Evolutionary conservation across 768 basidiomycete species (phyloP).

Genomic region (Mycena galericulata): DNA sequence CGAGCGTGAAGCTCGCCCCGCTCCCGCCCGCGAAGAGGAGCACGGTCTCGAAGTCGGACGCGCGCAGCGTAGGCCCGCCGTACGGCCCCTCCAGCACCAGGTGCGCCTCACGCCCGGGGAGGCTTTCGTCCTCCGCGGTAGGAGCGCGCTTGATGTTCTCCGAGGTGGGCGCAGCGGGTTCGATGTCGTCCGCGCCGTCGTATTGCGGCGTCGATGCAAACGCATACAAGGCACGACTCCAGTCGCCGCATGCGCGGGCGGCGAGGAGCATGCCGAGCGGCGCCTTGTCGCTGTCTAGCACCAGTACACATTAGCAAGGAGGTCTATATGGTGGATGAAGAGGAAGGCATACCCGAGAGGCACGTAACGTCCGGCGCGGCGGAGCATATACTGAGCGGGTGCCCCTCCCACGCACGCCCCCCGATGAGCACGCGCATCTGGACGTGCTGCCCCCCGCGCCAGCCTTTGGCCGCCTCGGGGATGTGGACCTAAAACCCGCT

Average conservation of each 20-base stretch:
- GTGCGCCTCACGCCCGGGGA: slow-evolving; percentile 52
- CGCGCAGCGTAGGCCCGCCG: slow-evolving; percentile 80
- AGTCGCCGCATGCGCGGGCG: slow-evolving; percentile 67
- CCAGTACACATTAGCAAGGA: too few relatives aligned
- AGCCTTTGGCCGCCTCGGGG: too few relatives aligned
- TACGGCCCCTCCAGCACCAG: slow-evolving; percentile 92
- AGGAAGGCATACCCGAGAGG: too few relatives aligned
- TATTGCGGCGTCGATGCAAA: slow-evolving; percentile 19
- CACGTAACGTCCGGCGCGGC: not conserved
- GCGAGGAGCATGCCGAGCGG: slow-evolving; percentile 61
- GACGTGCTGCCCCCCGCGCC: too few relatives aligned
- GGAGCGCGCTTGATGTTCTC: slow-evolving; percentile 37
- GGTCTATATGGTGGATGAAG: too few relatives aligned
- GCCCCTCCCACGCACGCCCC: too few relatives aligned
- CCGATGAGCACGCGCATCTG: too few relatives aligned
- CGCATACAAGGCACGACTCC: slow-evolving; percentile 63
- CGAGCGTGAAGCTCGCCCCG: slow-evolving; percentile 86
- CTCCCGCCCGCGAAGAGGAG: slow-evolving; percentile 87
- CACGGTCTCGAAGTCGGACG: slow-evolving; percentile 78
- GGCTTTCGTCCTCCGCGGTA: not conserved
- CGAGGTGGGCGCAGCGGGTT: slow-evolving; percentile 30
- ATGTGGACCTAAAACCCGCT: too few relatives aligned
- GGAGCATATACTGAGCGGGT: slow-evolving; percentile 66
- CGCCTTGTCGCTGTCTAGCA: slow-evolving; percentile 19
- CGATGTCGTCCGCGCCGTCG: slow-evolving; percentile 6